Percentiles rank a stretch among this genome's conserved stretches.
Evolutionary conservation across 164 flowering plant species (phyloP).

Genomic region (Sedum album): DNA sequence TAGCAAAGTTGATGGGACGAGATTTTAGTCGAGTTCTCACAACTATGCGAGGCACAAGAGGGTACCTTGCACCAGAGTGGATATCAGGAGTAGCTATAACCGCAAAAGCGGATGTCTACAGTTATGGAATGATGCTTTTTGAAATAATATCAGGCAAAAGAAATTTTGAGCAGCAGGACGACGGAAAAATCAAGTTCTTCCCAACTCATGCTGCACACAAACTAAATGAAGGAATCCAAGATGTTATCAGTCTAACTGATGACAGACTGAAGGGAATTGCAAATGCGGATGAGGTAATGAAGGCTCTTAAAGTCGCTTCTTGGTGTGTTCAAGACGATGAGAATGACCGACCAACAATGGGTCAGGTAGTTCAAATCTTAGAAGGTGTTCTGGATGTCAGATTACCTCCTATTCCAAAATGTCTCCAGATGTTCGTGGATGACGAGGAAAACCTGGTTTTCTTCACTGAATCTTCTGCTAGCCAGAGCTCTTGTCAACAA

Average conservation of each 20-base stretch:
- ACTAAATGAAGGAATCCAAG: conserved; percentile 20
- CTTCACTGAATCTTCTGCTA: conserved; percentile 34
- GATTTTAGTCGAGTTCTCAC: conserved; percentile 50
- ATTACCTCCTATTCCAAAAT: conserved; percentile 28
- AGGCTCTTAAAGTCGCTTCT: conserved; percentile 34
- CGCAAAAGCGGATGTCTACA: conserved; percentile 45
- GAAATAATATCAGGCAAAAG: conserved; percentile 41
- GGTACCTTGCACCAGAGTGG: conserved; percentile 61
- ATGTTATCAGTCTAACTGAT: conserved; percentile 23
- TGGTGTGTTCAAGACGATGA: conserved; percentile 58
- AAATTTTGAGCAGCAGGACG: conserved; percentile 23
- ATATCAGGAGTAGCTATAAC: conserved; percentile 42
- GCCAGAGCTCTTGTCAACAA: conserved; percentile 18
- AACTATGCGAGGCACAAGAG: conserved; percentile 52
- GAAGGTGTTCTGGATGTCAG: conserved; percentile 31
- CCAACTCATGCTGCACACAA: conserved; percentile 30
- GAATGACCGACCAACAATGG: conserved; percentile 35
- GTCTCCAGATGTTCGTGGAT: conserved; percentile 23
- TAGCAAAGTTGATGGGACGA: conserved; percentile 45
- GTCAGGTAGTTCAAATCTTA: conserved; percentile 41
- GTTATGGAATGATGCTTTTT: conserved; percentile 54
- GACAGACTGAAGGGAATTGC: conserved; percentile 26
- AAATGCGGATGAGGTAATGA: conserved; percentile 26
- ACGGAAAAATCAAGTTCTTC: conserved; percentile 23
- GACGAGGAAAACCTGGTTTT: conserved; percentile 22